A percentile compares a stretch with the other conserved stretches of the same genome.
Conservation (phyloP, 345 rosid species). For the Dimocarpus longan region DNA sequence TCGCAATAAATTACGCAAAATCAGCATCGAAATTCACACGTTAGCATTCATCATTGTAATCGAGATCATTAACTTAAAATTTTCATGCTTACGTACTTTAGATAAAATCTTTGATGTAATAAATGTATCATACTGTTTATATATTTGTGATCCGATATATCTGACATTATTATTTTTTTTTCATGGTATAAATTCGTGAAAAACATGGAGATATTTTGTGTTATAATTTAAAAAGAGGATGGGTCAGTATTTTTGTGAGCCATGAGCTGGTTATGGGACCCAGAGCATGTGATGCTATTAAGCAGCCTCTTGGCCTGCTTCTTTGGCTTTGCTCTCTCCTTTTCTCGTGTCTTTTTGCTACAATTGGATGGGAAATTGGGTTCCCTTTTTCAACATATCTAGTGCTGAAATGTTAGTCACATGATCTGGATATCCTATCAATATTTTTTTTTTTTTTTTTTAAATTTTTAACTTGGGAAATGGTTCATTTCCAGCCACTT, state of each 20-base stretch:
- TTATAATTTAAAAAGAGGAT: neutral
- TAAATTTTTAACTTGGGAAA: neutral
- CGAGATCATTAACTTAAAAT: too few relatives aligned
- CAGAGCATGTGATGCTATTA: conserved; percentile 36
- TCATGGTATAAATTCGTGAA: neutral
- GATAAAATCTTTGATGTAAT: too few relatives aligned
- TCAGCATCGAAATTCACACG: too few relatives aligned
- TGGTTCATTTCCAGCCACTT: conserved; percentile 6
- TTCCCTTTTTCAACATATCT: neutral
- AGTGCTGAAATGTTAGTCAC: neutral
- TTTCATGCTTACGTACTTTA: too few relatives aligned
- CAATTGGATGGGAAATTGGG: neutral
- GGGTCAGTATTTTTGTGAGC: conserved; percentile 17
- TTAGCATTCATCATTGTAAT: too few relatives aligned
- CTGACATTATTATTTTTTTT: neutral
- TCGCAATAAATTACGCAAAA: too few relatives aligned
- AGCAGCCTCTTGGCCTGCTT: conserved; percentile 4
- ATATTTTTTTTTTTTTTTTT: too few relatives aligned
- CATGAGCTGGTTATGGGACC: conserved; percentile 32
- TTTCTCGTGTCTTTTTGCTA: conserved; percentile 10
- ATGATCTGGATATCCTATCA: neutral
- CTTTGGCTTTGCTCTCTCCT: neutral
- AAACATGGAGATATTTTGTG: conserved; percentile 10
- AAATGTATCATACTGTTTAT: too few relatives aligned
- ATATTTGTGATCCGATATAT: too few relatives aligned